phyloP scores from a whole-genome alignment of 441 rosid genomes.

The Daphne laureola region DNA sequence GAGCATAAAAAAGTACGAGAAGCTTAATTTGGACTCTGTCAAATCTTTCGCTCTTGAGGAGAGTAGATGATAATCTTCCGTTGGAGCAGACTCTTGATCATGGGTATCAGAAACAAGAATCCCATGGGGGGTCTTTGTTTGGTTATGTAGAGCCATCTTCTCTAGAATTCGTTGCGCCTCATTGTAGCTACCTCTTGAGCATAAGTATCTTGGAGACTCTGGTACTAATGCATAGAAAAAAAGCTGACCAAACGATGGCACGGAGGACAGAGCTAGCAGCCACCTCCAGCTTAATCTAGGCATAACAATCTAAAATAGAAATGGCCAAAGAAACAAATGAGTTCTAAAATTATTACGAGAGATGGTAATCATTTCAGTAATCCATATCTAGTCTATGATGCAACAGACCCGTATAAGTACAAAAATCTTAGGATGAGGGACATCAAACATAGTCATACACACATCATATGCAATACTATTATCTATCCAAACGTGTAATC shows the following conservation, averaged over 20 bases:
- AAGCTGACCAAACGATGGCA: constrained; percentile 41
- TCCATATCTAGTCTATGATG: neutral
- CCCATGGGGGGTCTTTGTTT: constrained; percentile 35
- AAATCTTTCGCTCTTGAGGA: constrained; percentile 10
- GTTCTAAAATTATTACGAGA: too few relatives aligned
- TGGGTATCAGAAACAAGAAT: constrained; percentile 25
- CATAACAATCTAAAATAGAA: constrained; percentile 39
- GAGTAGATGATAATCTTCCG: constrained; percentile 24
- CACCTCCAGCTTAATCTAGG: constrained; percentile 52
- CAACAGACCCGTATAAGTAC: too few relatives aligned
- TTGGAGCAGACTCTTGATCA: constrained; percentile 16
- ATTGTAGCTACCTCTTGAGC: constrained; percentile 30
- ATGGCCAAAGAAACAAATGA: neutral
- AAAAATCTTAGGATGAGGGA: too few relatives aligned
- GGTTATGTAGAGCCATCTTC: constrained; percentile 35
- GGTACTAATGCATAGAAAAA: constrained; percentile 31
- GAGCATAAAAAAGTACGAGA: constrained; percentile 34
- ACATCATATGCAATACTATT: too few relatives aligned
- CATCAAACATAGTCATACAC: too few relatives aligned
- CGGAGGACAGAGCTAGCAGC: constrained; percentile 49
- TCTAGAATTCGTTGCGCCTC: constrained; percentile 40
- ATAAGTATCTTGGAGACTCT: constrained; percentile 50
- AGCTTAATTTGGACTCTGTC: constrained; percentile 13
- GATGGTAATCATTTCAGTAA: too few relatives aligned
- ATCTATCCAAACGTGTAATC: too few relatives aligned